A percentile compares a stretch with the other conserved stretches of the same genome.
Conservation (phyloP, 2,329 filamentous ascomycete species). For the Fusarium fujikuroi region DNA sequence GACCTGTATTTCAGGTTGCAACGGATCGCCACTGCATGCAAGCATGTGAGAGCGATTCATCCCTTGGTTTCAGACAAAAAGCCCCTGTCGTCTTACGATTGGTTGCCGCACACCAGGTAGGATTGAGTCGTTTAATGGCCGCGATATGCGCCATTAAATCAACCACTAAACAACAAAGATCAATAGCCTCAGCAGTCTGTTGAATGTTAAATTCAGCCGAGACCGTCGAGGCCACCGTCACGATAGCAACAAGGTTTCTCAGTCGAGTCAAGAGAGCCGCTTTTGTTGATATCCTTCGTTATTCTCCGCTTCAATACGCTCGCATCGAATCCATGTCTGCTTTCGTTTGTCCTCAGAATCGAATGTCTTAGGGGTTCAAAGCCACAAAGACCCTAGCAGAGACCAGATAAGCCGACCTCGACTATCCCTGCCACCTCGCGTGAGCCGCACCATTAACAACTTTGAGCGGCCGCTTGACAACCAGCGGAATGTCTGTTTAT, state of each 20-base stretch:
- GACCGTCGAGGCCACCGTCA: background rate
- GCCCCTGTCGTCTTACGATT: constrained; percentile 17
- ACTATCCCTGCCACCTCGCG: constrained; percentile 12
- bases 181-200: background rate
- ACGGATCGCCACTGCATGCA: constrained; percentile 27
- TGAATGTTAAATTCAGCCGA: constrained; percentile 4
- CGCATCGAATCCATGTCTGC: constrained; percentile 3
- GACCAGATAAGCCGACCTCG: constrained; percentile 28
- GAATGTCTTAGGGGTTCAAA: constrained; percentile 24
- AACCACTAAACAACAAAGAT: constrained; percentile 4
- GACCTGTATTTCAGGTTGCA: background rate
- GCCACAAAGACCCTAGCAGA: constrained; percentile 28
- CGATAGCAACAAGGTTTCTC: background rate
- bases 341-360: constrained; percentile 21
- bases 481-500: constrained; percentile 7
- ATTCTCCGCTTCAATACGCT: background rate
- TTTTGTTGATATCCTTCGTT: background rate
- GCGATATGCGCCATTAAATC: constrained; percentile 34
- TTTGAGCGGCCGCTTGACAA: background rate
- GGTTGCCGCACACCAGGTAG: constrained; percentile 17
- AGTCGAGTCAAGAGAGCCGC: background rate
- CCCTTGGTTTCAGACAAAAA: constrained; percentile 27
- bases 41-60: constrained; percentile 22
- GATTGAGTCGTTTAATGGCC: constrained; percentile 25
- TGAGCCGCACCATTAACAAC: constrained; percentile 11